Conservation (phyloP, 1,139 yeast genomes). For the Eremothecium coryli region DNA sequence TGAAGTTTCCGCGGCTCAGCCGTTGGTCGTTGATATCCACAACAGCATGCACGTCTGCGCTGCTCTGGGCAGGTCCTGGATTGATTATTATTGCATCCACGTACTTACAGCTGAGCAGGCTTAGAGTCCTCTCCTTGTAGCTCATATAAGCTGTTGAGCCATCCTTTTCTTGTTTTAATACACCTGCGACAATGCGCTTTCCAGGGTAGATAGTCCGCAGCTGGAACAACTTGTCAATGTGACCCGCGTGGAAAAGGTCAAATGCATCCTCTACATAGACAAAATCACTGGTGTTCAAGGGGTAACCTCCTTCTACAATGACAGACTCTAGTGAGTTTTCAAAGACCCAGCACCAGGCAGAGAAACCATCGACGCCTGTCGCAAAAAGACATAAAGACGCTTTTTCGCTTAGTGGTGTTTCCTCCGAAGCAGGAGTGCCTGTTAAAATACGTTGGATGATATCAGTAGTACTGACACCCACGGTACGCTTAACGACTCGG, state of each 20-base stretch:
- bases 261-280: conserved; percentile 77
- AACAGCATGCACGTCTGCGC: neutral
- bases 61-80: conserved; percentile 14
- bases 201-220: conserved; percentile 31
- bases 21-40: conserved; percentile 10
- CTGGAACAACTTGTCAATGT: conserved; percentile 45
- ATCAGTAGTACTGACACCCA: conserved; percentile 90
- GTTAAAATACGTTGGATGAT: conserved; percentile 84
- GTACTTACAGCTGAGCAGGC: conserved; percentile 78
- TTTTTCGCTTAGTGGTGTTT: conserved; percentile 19
- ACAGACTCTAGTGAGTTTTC: conserved; percentile 14
- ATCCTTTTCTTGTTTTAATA: conserved; percentile 47
- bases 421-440: conserved; percentile 23
- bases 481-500: conserved; percentile 83
- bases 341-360: conserved; percentile 55
- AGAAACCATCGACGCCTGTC: conserved; percentile 53
- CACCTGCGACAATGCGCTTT: conserved; percentile 55
- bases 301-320: conserved; percentile 29
- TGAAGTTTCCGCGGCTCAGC: conserved; percentile 21
- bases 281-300: conserved; percentile 25
- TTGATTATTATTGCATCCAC: conserved; percentile 56
- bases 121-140: conserved; percentile 70
- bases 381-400: conserved; percentile 51
- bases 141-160: conserved; percentile 73
- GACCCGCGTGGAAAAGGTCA: conserved; percentile 91